phyloP scores from a whole-genome alignment of 2,329 filamentous ascomycete genomes.

The Alternaria atra region DNA sequence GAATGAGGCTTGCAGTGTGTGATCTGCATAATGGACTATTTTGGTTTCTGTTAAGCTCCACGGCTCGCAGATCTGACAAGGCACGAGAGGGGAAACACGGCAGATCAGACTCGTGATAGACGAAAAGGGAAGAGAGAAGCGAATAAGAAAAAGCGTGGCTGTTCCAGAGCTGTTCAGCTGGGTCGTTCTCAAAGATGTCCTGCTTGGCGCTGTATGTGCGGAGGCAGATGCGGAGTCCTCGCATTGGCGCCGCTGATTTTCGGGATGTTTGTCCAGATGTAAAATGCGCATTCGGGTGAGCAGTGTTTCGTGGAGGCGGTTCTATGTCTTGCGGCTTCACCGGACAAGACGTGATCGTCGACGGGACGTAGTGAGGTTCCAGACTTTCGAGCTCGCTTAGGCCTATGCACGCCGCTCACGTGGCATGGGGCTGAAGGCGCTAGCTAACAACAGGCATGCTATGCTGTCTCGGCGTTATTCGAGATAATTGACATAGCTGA shows the following conservation, averaged over 20 bases:
- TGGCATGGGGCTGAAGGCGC: not conserved
- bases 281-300: not conserved
- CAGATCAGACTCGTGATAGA: not conserved
- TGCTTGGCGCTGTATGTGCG: slow-evolving; percentile 4
- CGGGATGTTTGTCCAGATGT: not conserved
- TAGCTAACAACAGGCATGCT: not conserved
- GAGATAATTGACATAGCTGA: too few relatives aligned
- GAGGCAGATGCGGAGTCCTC: slow-evolving; percentile 1
- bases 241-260: not conserved
- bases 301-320: not conserved
- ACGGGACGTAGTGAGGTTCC: not conserved
- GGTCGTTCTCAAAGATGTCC: slow-evolving; percentile 10
- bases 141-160: slow-evolving; percentile 18
- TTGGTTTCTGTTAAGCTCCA: not conserved
- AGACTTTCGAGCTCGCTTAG: not conserved
- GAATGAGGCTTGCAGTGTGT: slow-evolving; percentile 1
- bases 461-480: too few relatives aligned
- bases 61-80: slow-evolving; percentile 11
- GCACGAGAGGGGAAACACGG: slow-evolving; percentile 3
- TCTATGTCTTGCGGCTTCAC: not conserved
- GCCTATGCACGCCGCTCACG: not conserved
- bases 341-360: not conserved
- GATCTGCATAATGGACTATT: slow-evolving; percentile 7
- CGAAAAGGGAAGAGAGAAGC: slow-evolving; percentile 14
- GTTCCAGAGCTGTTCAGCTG: slow-evolving; percentile 32